Percentiles rank a stretch among this genome's conserved stretches.
Conservation (phyloP, 192 early-diverging fungal species). For the Polychytrium aggregatum region DNA sequence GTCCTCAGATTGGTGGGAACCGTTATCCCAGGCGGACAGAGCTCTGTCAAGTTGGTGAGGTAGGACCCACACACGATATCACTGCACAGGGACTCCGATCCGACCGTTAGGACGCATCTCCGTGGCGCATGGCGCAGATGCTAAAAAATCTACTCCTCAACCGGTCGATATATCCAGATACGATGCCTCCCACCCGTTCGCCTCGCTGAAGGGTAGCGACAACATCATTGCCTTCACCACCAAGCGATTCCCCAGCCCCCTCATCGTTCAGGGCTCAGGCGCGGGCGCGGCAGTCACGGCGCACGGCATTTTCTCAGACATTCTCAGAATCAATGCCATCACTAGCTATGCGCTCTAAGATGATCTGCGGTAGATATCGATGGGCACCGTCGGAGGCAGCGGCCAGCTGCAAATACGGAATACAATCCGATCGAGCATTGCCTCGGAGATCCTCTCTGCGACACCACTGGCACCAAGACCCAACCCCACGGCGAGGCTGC, state of each 20-base stretch:
- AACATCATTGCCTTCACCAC: slow-evolving; percentile 97
- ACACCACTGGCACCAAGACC: too few species aligned
- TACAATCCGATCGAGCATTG: too few species aligned
- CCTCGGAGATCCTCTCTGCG: too few species aligned
- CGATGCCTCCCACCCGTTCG: slow-evolving; percentile 83
- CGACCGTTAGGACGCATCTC: too few species aligned
- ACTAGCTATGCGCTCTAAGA: too few species aligned
- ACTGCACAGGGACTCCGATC: too few species aligned
- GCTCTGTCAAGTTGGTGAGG: slow-evolving; percentile 68
- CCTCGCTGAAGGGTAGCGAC: slow-evolving; percentile 91
- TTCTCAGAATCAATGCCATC: slow-evolving; percentile 63
- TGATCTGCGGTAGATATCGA: too few species aligned
- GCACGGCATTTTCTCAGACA: slow-evolving; percentile 91
- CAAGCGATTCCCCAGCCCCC: slow-evolving; percentile 80
- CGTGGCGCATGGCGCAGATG: too few species aligned
- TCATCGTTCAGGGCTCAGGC: slow-evolving; percentile 93
- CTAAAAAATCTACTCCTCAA: background rate
- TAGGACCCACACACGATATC: slow-evolving; percentile 16
- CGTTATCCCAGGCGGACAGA: slow-evolving; percentile 62
- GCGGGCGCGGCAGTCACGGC: slow-evolving; percentile 96
- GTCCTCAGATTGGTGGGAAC: slow-evolving; percentile 92
- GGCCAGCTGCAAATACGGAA: too few species aligned
- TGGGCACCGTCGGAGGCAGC: too few species aligned
- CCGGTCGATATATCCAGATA: slow-evolving; percentile 35
- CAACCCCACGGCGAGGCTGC: too few species aligned